Percentiles rank a stretch among this genome's conserved stretches.
Conservation (phyloP, 2,329 filamentous ascomycete genomes). For the Raffaelea albimanens region DNA sequence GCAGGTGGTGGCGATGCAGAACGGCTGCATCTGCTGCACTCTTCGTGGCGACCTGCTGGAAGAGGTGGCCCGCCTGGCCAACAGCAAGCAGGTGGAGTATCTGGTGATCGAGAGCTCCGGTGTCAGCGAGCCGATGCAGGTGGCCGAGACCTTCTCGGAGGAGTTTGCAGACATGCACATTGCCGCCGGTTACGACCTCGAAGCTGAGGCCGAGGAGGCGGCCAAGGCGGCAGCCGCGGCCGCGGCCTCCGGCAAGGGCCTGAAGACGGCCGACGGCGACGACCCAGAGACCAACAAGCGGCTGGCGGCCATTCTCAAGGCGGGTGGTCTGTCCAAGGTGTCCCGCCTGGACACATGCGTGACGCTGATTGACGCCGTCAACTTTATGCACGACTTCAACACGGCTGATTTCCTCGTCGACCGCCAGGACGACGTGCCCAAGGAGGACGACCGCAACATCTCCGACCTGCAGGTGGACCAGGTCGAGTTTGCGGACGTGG, state of each 20-base stretch:
- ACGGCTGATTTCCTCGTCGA: slow-evolving; percentile 59
- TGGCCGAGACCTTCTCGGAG: slow-evolving; percentile 56
- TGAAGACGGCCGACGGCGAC: slow-evolving; percentile 15
- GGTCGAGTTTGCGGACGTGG: slow-evolving; percentile 67
- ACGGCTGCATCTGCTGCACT: slow-evolving; percentile 70
- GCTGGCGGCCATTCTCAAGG: slow-evolving; percentile 9
- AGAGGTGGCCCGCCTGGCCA: slow-evolving; percentile 56
- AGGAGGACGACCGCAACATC: slow-evolving; percentile 64
- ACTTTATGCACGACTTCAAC: slow-evolving; percentile 62
- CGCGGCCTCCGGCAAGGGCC: slow-evolving; percentile 1
- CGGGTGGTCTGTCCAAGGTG: slow-evolving; percentile 57
- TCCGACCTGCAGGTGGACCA: slow-evolving; percentile 70
- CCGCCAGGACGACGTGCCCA: slow-evolving; percentile 49
- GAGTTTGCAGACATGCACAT: background rate
- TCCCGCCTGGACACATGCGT: slow-evolving; percentile 62
- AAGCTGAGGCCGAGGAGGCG: slow-evolving; percentile 9
- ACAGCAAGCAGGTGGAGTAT: slow-evolving; percentile 57
- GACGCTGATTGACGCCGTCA: slow-evolving; percentile 65
- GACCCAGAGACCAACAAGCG: background rate
- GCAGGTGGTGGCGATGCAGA: slow-evolving; percentile 59
- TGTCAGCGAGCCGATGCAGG: slow-evolving; percentile 64
- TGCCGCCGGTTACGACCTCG: background rate
- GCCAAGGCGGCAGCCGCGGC: too few relatives aligned
- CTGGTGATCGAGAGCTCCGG: slow-evolving; percentile 63
- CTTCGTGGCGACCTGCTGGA: slow-evolving; percentile 61